Evolutionary conservation across 176 grass and related monocot genomes (phyloP), one percentile per base, ranked within the genome.

Genomic region (Pontederia crassipes): DNA sequence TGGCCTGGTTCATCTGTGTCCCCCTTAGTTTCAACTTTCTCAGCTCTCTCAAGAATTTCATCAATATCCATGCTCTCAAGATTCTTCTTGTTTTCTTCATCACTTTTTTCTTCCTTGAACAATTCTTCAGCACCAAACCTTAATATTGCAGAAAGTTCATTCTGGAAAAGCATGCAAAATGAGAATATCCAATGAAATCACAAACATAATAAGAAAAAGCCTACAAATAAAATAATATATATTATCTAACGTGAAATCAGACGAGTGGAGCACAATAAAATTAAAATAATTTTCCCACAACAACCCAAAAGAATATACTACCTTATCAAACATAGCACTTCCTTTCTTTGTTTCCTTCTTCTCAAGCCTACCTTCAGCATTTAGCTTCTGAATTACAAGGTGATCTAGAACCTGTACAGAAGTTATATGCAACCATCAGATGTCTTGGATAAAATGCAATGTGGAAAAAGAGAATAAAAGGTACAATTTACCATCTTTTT

Each of bases 261-360:
- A 4, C 29, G 4, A 40, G 4, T 40, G 32, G 4, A 40, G 32
- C 0, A 40, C 32, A 40, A 40, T 7, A 40, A 40, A 40, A 7
- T 7, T 40, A 7, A 40, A 40, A 40, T 40, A 40, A 40, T 40
- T 4, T 40, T 40, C 32, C 32, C 32, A 40, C 32, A 40, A 40
- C 20, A 24, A 24, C 46, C 49, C 49, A 12, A 28, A 65, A 65
- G 10, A n/a, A 28, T 45, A 51, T 50, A 4, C 50, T 4, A 65
- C 93, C 84, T 98, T 98, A 57, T 98, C 93, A 81, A 98, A 98
- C 77, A 98, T 72, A 32, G 93, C 88, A 55, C 70, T 86, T 32
- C 93, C 93, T 55, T 98, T 98, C 75, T 98, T 98, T n/a, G 87
- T 78, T 78, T 98, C 93, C 80, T 98, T 98, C 79, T 98, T 98